Percentiles rank a stretch among this genome's conserved stretches.
Conservation (phyloP, 2,329 filamentous ascomycete genomes). For the Arachnomyces sp. region DNA sequence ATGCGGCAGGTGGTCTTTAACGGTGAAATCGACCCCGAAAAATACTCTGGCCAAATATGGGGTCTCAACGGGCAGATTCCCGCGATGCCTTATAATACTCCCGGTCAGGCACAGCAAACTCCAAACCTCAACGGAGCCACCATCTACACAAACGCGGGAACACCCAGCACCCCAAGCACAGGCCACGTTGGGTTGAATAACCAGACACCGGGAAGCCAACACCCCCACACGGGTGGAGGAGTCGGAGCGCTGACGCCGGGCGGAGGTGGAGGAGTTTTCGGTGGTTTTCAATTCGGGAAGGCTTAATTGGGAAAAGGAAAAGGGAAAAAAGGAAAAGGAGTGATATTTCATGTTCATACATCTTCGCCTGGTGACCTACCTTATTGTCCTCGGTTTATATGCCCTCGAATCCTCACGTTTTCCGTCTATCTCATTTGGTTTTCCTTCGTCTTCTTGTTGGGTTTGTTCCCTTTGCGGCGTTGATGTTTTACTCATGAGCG, state of each 20-base stretch:
- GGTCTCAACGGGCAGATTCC: constrained; percentile 69
- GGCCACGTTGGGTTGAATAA: constrained; percentile 43
- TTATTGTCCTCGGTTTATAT: too few species aligned
- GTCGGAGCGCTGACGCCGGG: constrained; percentile 73
- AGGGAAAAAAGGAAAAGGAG: constrained; percentile 9
- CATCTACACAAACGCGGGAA: constrained; percentile 41
- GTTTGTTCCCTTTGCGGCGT: too few species aligned
- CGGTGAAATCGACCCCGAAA: constrained; percentile 65
- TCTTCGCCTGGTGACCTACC: too few species aligned
- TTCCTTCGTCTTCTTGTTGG: too few species aligned
- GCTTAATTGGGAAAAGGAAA: constrained; percentile 5
- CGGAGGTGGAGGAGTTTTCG: constrained; percentile 66
- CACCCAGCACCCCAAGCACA: constrained; percentile 63
- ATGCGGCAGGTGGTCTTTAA: constrained; percentile 84
- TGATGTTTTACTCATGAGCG: too few species aligned
- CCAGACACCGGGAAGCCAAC: constrained; percentile 39
- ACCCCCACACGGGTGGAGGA: constrained; percentile 46
- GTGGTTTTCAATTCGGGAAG: constrained; percentile 49
- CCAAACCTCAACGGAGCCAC: constrained; percentile 49
- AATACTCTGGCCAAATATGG: constrained; percentile 88
- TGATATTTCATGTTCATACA: too few species aligned
- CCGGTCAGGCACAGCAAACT: constrained; percentile 41
- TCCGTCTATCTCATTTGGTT: too few species aligned
- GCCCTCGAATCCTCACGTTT: too few species aligned
- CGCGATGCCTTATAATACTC: constrained; percentile 36